These are phyloP conservation scores for Castanea sativa DNA, from an alignment of 306 rosid genomes.

Conservation along the genomic window DNA sequence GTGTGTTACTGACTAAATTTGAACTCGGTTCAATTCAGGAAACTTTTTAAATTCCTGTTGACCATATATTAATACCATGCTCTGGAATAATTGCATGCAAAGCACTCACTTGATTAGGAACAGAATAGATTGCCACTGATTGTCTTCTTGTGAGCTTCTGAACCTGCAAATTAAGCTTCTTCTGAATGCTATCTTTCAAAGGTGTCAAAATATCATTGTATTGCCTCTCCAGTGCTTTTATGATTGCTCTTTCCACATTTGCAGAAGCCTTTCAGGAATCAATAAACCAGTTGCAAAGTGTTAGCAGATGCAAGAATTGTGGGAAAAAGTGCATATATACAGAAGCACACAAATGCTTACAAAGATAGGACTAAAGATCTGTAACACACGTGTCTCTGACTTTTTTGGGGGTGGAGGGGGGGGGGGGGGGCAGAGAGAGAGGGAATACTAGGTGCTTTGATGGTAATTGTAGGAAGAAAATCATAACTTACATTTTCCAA, in stretches of 20 bases:
- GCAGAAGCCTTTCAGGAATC: constrained; percentile 64
- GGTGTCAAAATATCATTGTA: constrained; percentile 88
- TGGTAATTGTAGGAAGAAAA: background rate
- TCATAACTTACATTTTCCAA: constrained; percentile 72
- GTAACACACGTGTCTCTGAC: too few relatives aligned
- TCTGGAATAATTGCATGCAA: constrained; percentile 1
- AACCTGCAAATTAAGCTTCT: constrained; percentile 91
- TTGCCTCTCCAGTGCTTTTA: constrained; percentile 90
- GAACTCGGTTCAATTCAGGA: constrained; percentile 3
- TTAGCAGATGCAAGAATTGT: background rate
- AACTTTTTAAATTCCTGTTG: background rate
- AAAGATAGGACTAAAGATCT: background rate
- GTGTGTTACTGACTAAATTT: background rate
- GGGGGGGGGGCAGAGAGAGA: background rate
- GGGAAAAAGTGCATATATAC: too few relatives aligned
- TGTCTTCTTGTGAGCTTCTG: constrained; percentile 98
- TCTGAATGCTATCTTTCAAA: constrained; percentile 86
- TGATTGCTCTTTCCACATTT: constrained; percentile 80
- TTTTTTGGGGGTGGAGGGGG: fast-evolving
- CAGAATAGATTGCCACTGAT: constrained; percentile 54
- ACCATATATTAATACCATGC: background rate
- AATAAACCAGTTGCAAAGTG: constrained; percentile 10
- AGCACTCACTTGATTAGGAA: constrained; percentile 78
- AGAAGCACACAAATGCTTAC: background rate
- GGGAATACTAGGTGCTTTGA: constrained; percentile 7